Conservation (phyloP, 2,329 filamentous ascomycete genomes). For the Pestalotiopsis sp. region DNA sequence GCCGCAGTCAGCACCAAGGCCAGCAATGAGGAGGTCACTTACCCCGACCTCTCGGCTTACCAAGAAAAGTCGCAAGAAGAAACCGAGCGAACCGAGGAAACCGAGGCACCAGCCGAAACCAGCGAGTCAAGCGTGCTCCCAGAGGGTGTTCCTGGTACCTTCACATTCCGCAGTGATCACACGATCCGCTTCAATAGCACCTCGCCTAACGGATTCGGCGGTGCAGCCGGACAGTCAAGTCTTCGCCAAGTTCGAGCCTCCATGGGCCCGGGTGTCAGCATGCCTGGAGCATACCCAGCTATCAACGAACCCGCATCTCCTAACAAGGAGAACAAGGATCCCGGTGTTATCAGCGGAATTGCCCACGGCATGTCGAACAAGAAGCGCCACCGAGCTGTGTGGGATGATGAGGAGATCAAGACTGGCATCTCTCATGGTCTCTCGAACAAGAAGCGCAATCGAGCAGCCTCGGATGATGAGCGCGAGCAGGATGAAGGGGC, state of each 20-base stretch:
- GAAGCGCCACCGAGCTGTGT: slow-evolving; percentile 62
- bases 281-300: slow-evolving; percentile 60
- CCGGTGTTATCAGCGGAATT: slow-evolving; percentile 43
- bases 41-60: slow-evolving; percentile 55
- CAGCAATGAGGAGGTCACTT: slow-evolving; percentile 42
- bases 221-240: slow-evolving; percentile 60
- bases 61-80: slow-evolving; percentile 17
- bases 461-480: slow-evolving; percentile 47
- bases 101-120: background rate
- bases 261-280: slow-evolving; percentile 41
- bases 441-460: slow-evolving; percentile 57
- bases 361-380: slow-evolving; percentile 68
- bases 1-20: slow-evolving; percentile 29
- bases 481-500: slow-evolving; percentile 47
- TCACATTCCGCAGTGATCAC: slow-evolving; percentile 68
- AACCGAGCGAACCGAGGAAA: background rate
- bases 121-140: slow-evolving; percentile 23
- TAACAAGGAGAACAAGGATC: slow-evolving; percentile 42
- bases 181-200: slow-evolving; percentile 60
- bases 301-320: slow-evolving; percentile 23
- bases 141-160: slow-evolving; percentile 56
- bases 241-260: slow-evolving; percentile 62
- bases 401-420: slow-evolving; percentile 51
- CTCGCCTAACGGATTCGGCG: slow-evolving; percentile 56
- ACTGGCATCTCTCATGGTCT: slow-evolving; percentile 62